Conservation (phyloP, 2,329 filamentous ascomycete species). For the Colletotrichum brevisporum region DNA sequence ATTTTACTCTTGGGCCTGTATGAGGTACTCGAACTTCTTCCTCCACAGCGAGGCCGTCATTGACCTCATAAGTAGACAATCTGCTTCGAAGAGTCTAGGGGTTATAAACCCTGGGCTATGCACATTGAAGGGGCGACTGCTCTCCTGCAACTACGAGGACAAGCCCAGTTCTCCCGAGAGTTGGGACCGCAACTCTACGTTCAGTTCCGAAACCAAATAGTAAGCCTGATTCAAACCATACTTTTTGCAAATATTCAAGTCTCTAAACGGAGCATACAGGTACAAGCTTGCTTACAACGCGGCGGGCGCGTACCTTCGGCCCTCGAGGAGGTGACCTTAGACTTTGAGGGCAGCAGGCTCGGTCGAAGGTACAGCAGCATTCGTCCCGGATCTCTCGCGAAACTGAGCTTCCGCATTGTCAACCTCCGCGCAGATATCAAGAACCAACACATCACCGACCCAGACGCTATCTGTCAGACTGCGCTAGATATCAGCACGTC, state of each 20-base stretch:
- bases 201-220: slow-evolving; percentile 46
- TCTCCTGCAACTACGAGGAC: slow-evolving; percentile 45
- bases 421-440: slow-evolving; percentile 43
- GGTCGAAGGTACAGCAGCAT: neutral
- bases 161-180: slow-evolving; percentile 43
- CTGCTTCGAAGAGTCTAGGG: slow-evolving; percentile 42
- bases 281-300: slow-evolving; percentile 43
- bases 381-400: slow-evolving; percentile 27
- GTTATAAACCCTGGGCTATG: slow-evolving; percentile 41
- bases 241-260: neutral
- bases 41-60: neutral
- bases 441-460: slow-evolving; percentile 37
- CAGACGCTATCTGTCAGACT: slow-evolving; percentile 24
- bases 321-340: slow-evolving; percentile 10
- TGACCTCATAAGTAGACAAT: slow-evolving; percentile 38
- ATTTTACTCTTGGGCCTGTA: slow-evolving; percentile 46
- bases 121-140: slow-evolving; percentile 46
- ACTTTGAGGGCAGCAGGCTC: slow-evolving; percentile 18
- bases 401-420: slow-evolving; percentile 41
- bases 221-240: slow-evolving; percentile 34
- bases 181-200: slow-evolving; percentile 44
- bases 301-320: slow-evolving; percentile 35
- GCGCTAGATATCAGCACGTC: slow-evolving; percentile 18
- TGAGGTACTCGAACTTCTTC: slow-evolving; percentile 39
- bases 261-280: slow-evolving; percentile 2